Conservation (phyloP, 192 early-diverging fungal genomes). For the Entrophospora sp. region DNA sequence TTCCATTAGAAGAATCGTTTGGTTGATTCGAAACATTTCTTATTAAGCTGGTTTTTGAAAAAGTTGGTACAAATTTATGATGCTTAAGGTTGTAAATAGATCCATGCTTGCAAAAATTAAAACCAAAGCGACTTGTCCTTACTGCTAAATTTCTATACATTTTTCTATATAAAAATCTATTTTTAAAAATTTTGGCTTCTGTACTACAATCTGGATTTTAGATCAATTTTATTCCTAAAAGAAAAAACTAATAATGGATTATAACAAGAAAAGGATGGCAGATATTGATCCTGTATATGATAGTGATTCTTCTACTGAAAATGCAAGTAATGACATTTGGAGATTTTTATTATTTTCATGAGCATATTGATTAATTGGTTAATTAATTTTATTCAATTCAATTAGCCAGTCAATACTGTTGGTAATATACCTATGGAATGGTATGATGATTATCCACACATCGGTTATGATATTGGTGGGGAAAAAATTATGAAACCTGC, state of each 20-base stretch:
- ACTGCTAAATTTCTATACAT: too few species aligned
- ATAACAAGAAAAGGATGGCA: too few species aligned
- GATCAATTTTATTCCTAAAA: too few species aligned
- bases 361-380: not conserved
- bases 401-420: conserved; percentile 76
- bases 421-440: conserved; percentile 96
- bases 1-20: not conserved
- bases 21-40: conserved; percentile 5
- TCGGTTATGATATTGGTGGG: conserved; percentile 92
- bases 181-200: too few species aligned
- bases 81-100: not conserved
- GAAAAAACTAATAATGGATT: too few species aligned
- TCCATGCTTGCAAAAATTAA: not conserved
- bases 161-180: too few species aligned
- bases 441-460: conserved; percentile 95
- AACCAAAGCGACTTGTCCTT: too few species aligned
- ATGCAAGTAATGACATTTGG: conserved; percentile 42
- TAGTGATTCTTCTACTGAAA: conserved; percentile 86
- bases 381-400: not conserved
- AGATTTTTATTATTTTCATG: not conserved
- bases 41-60: too few species aligned
- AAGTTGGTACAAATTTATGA: too few species aligned
- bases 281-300: conserved; percentile 93
- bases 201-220: too few species aligned
- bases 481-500: conserved; percentile 86